Evolutionary conservation across 495 filamentous ascomycete genomes (phyloP).

Genomic region (Aspergillus bridgeri): DNA sequence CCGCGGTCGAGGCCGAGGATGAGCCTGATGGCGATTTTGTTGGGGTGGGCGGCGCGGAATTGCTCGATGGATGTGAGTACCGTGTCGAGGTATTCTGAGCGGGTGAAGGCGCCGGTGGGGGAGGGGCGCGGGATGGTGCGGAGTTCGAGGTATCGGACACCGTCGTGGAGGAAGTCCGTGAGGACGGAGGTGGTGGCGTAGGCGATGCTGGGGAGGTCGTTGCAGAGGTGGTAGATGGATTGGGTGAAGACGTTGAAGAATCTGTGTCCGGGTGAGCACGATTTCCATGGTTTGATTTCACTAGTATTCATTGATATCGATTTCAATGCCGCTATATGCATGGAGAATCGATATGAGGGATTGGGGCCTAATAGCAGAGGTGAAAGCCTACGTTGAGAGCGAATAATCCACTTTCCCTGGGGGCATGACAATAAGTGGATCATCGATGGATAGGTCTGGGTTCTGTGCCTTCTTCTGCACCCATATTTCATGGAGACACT

Average conservation of each 20-base stretch:
- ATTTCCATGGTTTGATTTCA: not conserved
- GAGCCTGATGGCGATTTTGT: conserved; percentile 52
- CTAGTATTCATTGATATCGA: not conserved
- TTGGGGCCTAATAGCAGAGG: not conserved
- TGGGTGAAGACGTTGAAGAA: conserved; percentile 79
- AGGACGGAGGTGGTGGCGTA: conserved; percentile 68
- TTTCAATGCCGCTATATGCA: not conserved
- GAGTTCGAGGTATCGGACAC: conserved; percentile 76
- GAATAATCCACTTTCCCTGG: conserved; percentile 65
- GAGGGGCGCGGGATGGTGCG: conserved; percentile 73
- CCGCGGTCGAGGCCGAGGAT: conserved; percentile 76
- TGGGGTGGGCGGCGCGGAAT: conserved; percentile 29
- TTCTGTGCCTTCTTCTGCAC: conserved; percentile 48
- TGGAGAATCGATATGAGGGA: not conserved
- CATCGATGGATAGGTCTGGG: conserved; percentile 52
- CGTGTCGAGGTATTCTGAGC: conserved; percentile 60
- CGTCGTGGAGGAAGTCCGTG: conserved; percentile 65
- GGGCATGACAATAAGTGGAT: conserved; percentile 68
- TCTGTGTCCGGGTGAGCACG: conserved; percentile 22
- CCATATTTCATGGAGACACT: conserved; percentile 78
- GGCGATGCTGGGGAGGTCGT: conserved; percentile 52
- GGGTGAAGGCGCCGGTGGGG: conserved; percentile 49
- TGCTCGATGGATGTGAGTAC: conserved; percentile 56
- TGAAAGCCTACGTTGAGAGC: conserved; percentile 57
- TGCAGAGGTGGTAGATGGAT: conserved; percentile 73